Evolutionary conservation across 129 eudicot genomes (phyloP).

Genomic region (Ambrosia trifida): DNA sequence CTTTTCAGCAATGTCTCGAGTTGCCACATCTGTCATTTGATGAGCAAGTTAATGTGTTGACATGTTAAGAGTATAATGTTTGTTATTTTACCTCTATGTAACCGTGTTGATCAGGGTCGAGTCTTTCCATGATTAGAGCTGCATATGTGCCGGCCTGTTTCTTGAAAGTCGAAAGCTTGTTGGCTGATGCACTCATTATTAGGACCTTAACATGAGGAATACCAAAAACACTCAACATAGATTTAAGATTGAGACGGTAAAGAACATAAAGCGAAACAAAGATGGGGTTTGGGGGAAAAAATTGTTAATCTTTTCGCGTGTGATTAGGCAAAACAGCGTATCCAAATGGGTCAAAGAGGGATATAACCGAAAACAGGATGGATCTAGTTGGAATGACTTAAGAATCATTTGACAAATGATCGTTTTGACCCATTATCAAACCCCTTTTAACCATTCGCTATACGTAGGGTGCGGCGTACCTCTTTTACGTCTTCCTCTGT

Average conservation of each 20-base stretch:
- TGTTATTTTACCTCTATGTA: constrained; percentile 72
- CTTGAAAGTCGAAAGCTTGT: constrained; percentile 79
- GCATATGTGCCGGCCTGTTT: constrained; percentile 78
- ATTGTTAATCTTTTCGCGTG: neutral
- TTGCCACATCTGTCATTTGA: constrained; percentile 87
- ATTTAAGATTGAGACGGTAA: neutral
- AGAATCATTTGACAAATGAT: neutral
- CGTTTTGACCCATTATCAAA: neutral
- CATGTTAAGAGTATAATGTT: neutral
- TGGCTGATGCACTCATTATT: constrained; percentile 94
- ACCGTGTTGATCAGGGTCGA: constrained; percentile 87
- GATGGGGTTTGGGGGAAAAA: neutral
- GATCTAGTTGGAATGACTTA: neutral
- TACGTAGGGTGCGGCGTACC: constrained; percentile 43
- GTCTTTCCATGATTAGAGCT: constrained; percentile 90
- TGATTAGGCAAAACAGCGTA: neutral
- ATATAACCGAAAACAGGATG: neutral
- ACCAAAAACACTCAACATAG: constrained; percentile 13
- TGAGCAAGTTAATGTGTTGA: neutral
- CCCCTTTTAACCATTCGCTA: constrained; percentile 1
- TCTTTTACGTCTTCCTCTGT: constrained; percentile 91
- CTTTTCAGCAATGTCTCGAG: constrained; percentile 82
- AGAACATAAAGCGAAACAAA: neutral
- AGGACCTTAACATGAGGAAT: constrained; percentile 57
- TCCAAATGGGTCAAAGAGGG: neutral